Conservation (phyloP, 768 basidiomycete genomes). For the Tulasnella sp. region DNA sequence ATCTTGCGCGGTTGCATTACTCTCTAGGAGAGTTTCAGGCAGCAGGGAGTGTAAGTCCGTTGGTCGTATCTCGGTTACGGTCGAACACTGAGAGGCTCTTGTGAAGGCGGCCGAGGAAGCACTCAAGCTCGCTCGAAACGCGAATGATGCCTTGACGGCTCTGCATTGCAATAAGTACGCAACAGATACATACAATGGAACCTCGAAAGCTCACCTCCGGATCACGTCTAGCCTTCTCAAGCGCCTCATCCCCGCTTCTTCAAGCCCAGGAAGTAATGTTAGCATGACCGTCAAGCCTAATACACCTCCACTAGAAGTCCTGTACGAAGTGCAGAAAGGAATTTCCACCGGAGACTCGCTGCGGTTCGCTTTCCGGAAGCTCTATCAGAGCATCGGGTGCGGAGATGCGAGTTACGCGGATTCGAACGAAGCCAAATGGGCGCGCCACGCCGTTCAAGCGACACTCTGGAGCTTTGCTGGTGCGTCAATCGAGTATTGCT, state of each 20-base stretch:
- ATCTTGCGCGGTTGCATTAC: constrained; percentile 69
- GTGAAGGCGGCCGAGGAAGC: constrained; percentile 67
- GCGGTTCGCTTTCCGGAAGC: constrained; percentile 8
- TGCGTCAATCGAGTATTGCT: constrained; percentile 24
- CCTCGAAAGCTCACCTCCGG: background rate
- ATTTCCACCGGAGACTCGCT: constrained; percentile 29
- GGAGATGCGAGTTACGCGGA: constrained; percentile 6
- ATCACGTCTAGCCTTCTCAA: constrained; percentile 45
- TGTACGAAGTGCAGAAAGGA: constrained; percentile 70
- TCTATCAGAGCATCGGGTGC: constrained; percentile 14
- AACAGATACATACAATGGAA: background rate
- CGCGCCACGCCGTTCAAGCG: constrained; percentile 62
- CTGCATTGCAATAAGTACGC: constrained; percentile 68
- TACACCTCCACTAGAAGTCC: constrained; percentile 61
- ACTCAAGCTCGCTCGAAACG: constrained; percentile 61
- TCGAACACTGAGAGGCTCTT: constrained; percentile 10
- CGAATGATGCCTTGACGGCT: constrained; percentile 56
- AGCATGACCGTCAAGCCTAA: constrained; percentile 49
- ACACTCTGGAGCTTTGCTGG: constrained; percentile 62
- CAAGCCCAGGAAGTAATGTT: background rate
- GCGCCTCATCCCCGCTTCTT: constrained; percentile 43
- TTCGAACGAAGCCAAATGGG: constrained; percentile 42
- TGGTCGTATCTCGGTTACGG: background rate
- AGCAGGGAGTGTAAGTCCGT: constrained; percentile 44
- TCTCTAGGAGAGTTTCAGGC: constrained; percentile 53